Conservation (phyloP, 2,329 filamentous ascomycete genomes). For the Fusarium clavum region DNA sequence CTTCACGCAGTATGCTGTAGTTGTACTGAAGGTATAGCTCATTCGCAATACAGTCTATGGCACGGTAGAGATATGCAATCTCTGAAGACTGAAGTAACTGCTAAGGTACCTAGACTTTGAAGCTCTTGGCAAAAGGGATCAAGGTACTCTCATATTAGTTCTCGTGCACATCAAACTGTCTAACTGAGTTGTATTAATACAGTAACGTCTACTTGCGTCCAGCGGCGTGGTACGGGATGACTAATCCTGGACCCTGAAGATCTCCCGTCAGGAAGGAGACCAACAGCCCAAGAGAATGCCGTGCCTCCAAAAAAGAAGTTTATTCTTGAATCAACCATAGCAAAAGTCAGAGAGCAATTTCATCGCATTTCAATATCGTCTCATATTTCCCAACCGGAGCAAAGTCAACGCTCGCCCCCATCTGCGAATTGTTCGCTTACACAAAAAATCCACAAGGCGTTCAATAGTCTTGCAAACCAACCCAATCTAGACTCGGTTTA, state of each 20-base stretch:
- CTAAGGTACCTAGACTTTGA: rapidly evolving
- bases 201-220: neutral
- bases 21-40: rapidly evolving
- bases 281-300: too few relatives aligned
- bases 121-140: neutral
- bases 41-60: neutral
- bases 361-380: neutral
- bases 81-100: neutral
- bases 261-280: neutral
- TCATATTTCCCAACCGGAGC: neutral
- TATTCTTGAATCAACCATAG: too few relatives aligned
- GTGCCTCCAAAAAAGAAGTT: too few relatives aligned
- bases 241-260: neutral
- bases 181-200: neutral
- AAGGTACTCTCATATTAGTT: neutral
- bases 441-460: neutral
- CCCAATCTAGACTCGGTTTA: slow-evolving; percentile 8
- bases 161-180: rapidly evolving
- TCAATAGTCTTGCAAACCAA: slow-evolving; percentile 17
- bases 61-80: neutral
- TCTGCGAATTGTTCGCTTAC: neutral
- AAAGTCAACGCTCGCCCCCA: neutral
- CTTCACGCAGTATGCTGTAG: neutral
- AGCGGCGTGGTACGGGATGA: neutral
- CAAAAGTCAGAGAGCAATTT: too few relatives aligned